A percentile compares a stretch with the other conserved stretches of the same genome.
These are phyloP conservation scores for Scenedesmus sp. DNA, from an alignment of 163 green algal species.

Conservation along the genomic window DNA sequence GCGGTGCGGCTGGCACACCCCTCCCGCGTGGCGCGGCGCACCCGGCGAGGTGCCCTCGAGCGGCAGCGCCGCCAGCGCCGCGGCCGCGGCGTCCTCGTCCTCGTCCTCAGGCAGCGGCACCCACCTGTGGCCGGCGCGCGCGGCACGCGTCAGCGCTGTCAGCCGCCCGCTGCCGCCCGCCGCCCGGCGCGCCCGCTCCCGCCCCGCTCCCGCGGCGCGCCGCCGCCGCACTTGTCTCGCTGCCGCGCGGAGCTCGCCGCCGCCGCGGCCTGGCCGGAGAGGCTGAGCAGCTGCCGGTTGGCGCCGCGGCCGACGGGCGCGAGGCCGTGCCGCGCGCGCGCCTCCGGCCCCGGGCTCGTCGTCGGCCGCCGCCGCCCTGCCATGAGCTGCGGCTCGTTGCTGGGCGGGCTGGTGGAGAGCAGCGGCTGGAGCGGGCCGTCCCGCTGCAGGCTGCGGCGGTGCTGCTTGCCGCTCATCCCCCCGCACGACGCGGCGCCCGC, in stretches of 20 bases:
- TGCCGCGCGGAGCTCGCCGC: too few relatives aligned
- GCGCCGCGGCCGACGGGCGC: neutral
- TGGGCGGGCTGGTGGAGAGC: slow-evolving; percentile 6
- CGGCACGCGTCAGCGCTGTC: neutral
- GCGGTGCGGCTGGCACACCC: too few relatives aligned
- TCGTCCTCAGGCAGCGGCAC: slow-evolving; percentile 38
- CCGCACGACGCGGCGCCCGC: too few relatives aligned
- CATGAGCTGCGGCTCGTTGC: neutral
- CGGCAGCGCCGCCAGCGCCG: neutral
- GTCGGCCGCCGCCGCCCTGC: neutral
- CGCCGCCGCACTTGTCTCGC: slow-evolving; percentile 47
- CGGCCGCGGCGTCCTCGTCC: slow-evolving; percentile 16
- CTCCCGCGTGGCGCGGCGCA: too few relatives aligned
- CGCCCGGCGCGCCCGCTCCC: too few relatives aligned
- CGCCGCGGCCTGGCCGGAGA: neutral
- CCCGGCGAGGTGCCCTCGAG: too few relatives aligned
- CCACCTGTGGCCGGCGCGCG: slow-evolving; percentile 1
- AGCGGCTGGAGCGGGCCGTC: slow-evolving; percentile 33
- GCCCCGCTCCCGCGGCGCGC: too few relatives aligned
- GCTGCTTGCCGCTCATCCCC: slow-evolving; percentile 25
- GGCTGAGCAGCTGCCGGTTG: slow-evolving; percentile 23
- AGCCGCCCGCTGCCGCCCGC: too few relatives aligned
- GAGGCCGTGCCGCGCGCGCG: neutral
- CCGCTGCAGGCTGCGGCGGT: neutral
- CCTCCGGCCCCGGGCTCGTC: slow-evolving; percentile 21